Percentiles rank a stretch among this genome's conserved stretches.
Evolutionary conservation across 1,284 basidiomycete genomes (phyloP).

Genomic region (Trametes sp.): DNA sequence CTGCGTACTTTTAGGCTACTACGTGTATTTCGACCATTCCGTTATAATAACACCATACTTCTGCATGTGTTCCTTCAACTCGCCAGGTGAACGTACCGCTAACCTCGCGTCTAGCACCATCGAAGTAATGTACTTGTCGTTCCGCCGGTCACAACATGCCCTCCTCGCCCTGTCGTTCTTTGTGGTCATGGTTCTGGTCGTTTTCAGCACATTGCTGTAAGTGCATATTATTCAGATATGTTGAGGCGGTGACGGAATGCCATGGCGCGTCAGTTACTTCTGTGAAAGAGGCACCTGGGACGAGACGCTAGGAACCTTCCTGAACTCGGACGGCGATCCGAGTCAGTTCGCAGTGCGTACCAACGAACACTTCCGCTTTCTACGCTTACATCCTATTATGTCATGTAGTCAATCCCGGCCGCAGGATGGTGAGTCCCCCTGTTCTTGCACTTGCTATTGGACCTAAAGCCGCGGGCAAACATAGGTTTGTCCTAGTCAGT

Average conservation of each 20-base stretch:
- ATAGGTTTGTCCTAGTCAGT: conserved; percentile 65
- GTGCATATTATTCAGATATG: conserved; percentile 36
- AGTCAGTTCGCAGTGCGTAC: conserved; percentile 71
- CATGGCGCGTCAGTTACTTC: conserved; percentile 70
- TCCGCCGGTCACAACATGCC: conserved; percentile 85
- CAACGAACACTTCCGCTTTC: neutral
- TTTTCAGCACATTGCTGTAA: conserved; percentile 86
- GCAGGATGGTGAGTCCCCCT: conserved; percentile 64
- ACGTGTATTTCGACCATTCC: conserved; percentile 88
- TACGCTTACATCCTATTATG: neutral
- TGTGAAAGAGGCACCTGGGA: conserved; percentile 91
- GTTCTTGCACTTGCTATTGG: no score
- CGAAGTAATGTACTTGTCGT: conserved; percentile 93
- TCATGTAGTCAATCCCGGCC: conserved; percentile 74
- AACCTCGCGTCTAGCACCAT: conserved; percentile 66
- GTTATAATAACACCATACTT: conserved; percentile 81
- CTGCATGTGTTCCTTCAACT: conserved; percentile 57
- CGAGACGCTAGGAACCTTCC: conserved; percentile 76
- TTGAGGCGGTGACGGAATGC: no score
- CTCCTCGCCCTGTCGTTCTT: conserved; percentile 88
- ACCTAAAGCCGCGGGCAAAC: neutral
- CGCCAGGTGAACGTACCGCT: conserved; percentile 5
- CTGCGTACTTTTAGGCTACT: conserved; percentile 83
- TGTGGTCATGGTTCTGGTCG: conserved; percentile 84
- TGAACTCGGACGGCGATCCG: conserved; percentile 85